A percentile compares a stretch with the other conserved stretches of the same genome.
Evolutionary conservation across 345 rosid genomes (phyloP).

Genomic region (Psidium guajava): DNA sequence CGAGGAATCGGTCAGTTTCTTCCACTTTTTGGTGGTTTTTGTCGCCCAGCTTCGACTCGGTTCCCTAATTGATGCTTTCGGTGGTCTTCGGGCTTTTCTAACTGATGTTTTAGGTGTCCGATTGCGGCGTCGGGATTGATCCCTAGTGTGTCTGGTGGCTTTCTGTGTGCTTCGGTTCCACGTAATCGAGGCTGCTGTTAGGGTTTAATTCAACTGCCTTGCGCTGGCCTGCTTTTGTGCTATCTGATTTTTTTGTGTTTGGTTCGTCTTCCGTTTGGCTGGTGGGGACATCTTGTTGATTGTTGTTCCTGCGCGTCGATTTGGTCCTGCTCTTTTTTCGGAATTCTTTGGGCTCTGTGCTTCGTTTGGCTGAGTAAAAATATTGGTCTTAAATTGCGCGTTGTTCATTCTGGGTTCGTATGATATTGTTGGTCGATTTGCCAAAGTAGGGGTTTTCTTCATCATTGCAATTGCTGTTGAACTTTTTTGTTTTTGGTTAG

Average conservation of each 20-base stretch:
- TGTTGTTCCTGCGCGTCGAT: neutral
- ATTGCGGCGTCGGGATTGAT: neutral
- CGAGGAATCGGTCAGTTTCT: constrained; percentile 8
- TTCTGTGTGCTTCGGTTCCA: neutral
- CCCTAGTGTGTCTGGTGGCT: neutral
- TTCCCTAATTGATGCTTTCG: neutral
- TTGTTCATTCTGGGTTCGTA: neutral
- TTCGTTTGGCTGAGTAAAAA: neutral
- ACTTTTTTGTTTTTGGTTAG: neutral
- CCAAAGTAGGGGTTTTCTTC: neutral
- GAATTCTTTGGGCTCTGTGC: neutral
- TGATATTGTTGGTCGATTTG: neutral
- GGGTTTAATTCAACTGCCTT: neutral
- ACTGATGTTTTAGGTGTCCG: neutral
- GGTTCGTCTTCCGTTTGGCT: no score
- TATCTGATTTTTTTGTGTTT: neutral
- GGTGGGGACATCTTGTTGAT: neutral
- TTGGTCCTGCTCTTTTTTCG: neutral
- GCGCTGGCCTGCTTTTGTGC: neutral
- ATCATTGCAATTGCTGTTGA: neutral
- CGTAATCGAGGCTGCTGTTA: neutral
- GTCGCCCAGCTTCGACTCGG: no score
- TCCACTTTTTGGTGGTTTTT: neutral
- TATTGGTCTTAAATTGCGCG: neutral
- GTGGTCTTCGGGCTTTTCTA: neutral